Base-by-base conservation (phyloP, 1,284 basidiomycete species). In the Fomitopsis schrenkii region DNA sequence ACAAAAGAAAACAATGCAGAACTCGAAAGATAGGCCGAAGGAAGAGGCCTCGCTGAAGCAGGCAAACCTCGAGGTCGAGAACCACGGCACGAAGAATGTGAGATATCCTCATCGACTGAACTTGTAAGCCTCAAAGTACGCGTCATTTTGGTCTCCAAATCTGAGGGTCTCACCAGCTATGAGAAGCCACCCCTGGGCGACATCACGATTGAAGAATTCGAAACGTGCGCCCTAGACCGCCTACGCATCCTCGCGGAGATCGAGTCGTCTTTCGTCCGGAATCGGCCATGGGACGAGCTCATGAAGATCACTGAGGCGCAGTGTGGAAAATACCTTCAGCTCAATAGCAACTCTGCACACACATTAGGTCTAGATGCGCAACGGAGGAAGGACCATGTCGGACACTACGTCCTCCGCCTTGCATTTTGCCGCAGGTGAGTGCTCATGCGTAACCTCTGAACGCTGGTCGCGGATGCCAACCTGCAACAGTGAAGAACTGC, bases 391-490 rank as follows among this genome's bases (percentile, higher is more conserved):
- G 97, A 99, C 74, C 92, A 96, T 71, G 82, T 98, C 36, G 90
- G 95, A 19, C 97, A 99, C 78, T 99, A 95, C 77, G 94, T 99
- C 2, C 81, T 99, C 62, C 81, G 97, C 50, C 81, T 99, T 44
- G 96, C 97, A 2, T 99, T 99, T 75, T 97, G 95, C 76, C 87
- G 94, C 61, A 95, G 93, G 95, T 97, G 75, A 74, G 94, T 86
- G 10, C 17, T 38, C 19, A 26, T 35, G 42, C 38, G n/a, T 53
- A 33, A 33, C 30, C 30, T 33, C 30, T 33, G 8, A 41, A 19
- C 1, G 22, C 6, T 4, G 1, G 2, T 41, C n/a, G 19, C 40
- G 36, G 22, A n/a, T 40, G 9, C 35, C 6, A 26, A 9, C 38
- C 38, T 6, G 56, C 12, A 7, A 17, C 65, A 97, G 95, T 53